Evolutionary conservation across 2,329 filamentous ascomycete genomes (phyloP).

Genomic region (Pyrenophora teres): DNA sequence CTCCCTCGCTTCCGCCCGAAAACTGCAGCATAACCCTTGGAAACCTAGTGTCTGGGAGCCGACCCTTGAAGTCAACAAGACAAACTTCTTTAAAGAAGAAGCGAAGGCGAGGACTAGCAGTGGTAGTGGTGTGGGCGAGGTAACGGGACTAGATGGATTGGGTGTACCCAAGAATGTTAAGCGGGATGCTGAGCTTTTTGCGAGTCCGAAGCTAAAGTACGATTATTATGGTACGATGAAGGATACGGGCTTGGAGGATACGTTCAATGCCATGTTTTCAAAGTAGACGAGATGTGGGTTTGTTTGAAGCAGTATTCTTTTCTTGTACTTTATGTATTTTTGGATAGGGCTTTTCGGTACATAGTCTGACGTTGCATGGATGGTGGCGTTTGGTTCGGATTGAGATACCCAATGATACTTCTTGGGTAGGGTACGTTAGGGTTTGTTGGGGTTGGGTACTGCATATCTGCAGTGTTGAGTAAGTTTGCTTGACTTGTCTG

Average conservation of each 20-base stretch:
- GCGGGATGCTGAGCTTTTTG: constrained; percentile 38
- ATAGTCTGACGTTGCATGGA: not conserved
- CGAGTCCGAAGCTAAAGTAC: constrained; percentile 41
- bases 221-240: constrained; percentile 38
- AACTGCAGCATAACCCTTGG: constrained; percentile 61
- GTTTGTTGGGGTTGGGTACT: too few species aligned
- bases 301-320: not conserved
- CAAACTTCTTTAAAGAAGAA: constrained; percentile 58
- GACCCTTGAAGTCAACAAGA: constrained; percentile 56
- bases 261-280: constrained; percentile 40
- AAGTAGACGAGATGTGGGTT: constrained; percentile 16
- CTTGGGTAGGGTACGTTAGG: not conserved
- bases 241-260: constrained; percentile 41
- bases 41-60: constrained; percentile 53
- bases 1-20: constrained; percentile 54
- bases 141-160: constrained; percentile 25
- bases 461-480: not conserved
- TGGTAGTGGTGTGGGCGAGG: constrained; percentile 11
- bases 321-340: not conserved
- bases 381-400: not conserved
- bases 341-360: not conserved
- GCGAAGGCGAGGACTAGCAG: constrained; percentile 15
- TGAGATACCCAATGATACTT: constrained; percentile 24
- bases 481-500: constrained; percentile 4
- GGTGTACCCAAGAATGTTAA: constrained; percentile 36